Conservation (phyloP, 2,329 filamentous ascomycete genomes). For the Elsinoe australis region DNA sequence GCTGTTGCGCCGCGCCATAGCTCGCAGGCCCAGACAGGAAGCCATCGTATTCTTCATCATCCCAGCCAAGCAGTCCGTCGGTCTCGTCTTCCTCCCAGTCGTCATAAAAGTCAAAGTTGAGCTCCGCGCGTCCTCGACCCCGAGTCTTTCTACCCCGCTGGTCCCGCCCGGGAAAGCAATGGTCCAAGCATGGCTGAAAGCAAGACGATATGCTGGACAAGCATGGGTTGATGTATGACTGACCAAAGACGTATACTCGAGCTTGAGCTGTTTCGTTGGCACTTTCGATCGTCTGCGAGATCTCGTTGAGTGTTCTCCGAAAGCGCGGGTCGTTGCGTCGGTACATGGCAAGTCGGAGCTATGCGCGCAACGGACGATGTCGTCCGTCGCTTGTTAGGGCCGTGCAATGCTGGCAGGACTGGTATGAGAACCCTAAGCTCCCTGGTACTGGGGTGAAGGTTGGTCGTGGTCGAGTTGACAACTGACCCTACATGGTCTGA, state of each 20-base stretch:
- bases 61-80: conserved; percentile 65
- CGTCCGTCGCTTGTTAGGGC: conserved; percentile 3
- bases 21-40: conserved; percentile 52
- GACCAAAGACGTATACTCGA: conserved; percentile 80
- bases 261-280: conserved; percentile 89
- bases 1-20: conserved; percentile 31
- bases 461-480: background rate
- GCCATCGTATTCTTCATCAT: conserved; percentile 76
- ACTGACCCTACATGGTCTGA: conserved; percentile 2
- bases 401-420: conserved; percentile 1
- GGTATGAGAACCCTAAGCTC: background rate
- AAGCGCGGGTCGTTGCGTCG: conserved; percentile 70
- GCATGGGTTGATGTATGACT: conserved; percentile 77
- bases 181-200: conserved; percentile 60
- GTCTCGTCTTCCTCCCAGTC: conserved; percentile 74
- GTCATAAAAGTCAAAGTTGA: conserved; percentile 94
- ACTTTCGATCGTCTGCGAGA: conserved; percentile 81
- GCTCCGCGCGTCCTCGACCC: conserved; percentile 59
- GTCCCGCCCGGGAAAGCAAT: conserved; percentile 64
- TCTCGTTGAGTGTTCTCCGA: conserved; percentile 87
- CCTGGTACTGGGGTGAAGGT: conserved; percentile 1
- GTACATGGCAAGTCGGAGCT: conserved; percentile 42
- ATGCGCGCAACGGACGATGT: conserved; percentile 15
- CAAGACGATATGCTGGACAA: conserved; percentile 58
- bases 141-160: conserved; percentile 64